phyloP scores from a whole-genome alignment of 2,329 filamentous ascomycete genomes.

The Hyphodiscus sp. region DNA sequence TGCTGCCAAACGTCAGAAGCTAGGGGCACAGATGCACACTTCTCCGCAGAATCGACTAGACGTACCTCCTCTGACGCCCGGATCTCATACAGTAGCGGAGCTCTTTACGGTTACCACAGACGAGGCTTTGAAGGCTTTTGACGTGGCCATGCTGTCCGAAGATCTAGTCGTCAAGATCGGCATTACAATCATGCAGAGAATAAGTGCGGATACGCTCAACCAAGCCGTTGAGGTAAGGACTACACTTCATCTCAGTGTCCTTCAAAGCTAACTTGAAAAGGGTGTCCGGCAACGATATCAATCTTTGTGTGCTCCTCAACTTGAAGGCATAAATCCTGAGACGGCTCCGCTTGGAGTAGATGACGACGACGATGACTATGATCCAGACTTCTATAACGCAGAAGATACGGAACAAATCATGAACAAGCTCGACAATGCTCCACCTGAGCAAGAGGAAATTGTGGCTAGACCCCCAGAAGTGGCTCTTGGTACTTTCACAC shows the following conservation, averaged over 20 bases:
- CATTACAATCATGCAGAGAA: slow-evolving; percentile 66
- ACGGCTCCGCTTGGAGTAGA: slow-evolving; percentile 59
- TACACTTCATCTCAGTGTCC: slow-evolving; percentile 1
- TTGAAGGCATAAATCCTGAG: slow-evolving; percentile 43
- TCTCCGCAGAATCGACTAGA: slow-evolving; percentile 17
- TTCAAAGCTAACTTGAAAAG: slow-evolving; percentile 22
- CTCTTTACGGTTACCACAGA: slow-evolving; percentile 82
- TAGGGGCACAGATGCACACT: slow-evolving; percentile 44
- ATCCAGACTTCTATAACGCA: slow-evolving; percentile 69
- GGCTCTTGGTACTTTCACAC: slow-evolving; percentile 64
- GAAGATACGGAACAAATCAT: slow-evolving; percentile 73
- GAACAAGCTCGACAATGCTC: slow-evolving; percentile 67
- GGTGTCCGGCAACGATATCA: slow-evolving; percentile 45
- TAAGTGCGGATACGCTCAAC: slow-evolving; percentile 63
- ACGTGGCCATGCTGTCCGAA: slow-evolving; percentile 71
- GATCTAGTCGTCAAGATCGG: slow-evolving; percentile 74
- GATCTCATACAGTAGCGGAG: slow-evolving; percentile 72
- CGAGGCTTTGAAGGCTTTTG: slow-evolving; percentile 67
- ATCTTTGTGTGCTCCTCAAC: slow-evolving; percentile 27
- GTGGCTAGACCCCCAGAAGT: slow-evolving; percentile 40
- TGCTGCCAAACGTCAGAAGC: slow-evolving; percentile 71
- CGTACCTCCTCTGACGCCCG: slow-evolving; percentile 64
- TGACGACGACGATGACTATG: slow-evolving; percentile 86
- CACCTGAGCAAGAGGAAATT: slow-evolving; percentile 50
- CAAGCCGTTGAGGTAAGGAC: slow-evolving; percentile 64